Conservation (phyloP, 106 monocot species). For the Allium sativum region DNA sequence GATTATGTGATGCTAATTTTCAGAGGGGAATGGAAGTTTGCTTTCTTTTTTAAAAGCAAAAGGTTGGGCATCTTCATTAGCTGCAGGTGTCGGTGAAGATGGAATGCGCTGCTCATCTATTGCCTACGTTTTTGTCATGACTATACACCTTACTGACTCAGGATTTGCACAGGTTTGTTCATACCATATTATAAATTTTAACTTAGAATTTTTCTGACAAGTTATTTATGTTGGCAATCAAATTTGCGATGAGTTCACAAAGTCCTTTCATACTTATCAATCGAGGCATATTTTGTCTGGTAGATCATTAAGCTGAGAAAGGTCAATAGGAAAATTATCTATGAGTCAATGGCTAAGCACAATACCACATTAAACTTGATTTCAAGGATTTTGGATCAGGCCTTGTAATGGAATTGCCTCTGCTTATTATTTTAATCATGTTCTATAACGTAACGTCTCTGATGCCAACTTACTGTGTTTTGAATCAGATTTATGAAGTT, state of each 20-base stretch:
- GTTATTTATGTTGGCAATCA: neutral
- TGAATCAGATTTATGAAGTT: slow-evolving; percentile 61
- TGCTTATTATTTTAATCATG: too few species aligned
- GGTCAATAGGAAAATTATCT: neutral
- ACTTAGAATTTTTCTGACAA: neutral
- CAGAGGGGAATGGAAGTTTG: slow-evolving; percentile 93
- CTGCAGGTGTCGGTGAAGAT: slow-evolving; percentile 86
- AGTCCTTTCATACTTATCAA: too few species aligned
- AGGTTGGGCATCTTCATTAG: slow-evolving; percentile 83
- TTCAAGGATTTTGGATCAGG: neutral
- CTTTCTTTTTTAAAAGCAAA: slow-evolving; percentile 78
- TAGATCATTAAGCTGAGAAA: neutral
- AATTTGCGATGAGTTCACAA: neutral
- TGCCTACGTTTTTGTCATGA: slow-evolving; percentile 74
- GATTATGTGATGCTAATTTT: slow-evolving; percentile 6
- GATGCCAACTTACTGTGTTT: slow-evolving; percentile 1
- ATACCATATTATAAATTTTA: neutral
- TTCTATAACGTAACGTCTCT: neutral
- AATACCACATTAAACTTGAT: neutral
- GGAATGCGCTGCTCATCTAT: slow-evolving; percentile 71
- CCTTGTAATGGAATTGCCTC: too few species aligned
- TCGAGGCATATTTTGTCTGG: neutral
- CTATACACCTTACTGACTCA: slow-evolving; percentile 72
- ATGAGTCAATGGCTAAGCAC: neutral
- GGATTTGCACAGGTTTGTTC: slow-evolving; percentile 62